These are phyloP conservation scores for Cryomyces minteri DNA, from an alignment of 495 filamentous ascomycete genomes.

Conservation along the genomic window DNA sequence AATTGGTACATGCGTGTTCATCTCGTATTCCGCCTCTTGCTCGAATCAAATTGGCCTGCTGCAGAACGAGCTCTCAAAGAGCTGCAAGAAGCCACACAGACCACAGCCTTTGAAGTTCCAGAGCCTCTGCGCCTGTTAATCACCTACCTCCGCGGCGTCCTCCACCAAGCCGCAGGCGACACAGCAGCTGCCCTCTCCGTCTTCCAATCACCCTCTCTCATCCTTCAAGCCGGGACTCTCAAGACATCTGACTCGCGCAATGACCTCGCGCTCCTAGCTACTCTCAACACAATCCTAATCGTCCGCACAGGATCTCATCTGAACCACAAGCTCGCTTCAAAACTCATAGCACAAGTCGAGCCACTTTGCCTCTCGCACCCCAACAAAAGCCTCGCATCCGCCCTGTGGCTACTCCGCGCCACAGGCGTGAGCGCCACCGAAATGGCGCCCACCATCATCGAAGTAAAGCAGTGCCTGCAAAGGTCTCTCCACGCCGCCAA, in stretches of 20 bases:
- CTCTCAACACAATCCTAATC: slow-evolving; percentile 70
- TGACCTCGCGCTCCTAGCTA: slow-evolving; percentile 58
- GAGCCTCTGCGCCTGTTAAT: slow-evolving; percentile 26
- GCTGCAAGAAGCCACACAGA: slow-evolving; percentile 17
- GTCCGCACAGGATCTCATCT: slow-evolving; percentile 43
- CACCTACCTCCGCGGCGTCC: slow-evolving; percentile 54
- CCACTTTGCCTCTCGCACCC: slow-evolving; percentile 46
- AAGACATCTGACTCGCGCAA: slow-evolving; percentile 30
- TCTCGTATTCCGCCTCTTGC: slow-evolving; percentile 38
- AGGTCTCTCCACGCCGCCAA: slow-evolving; percentile 40
- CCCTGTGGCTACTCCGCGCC: slow-evolving; percentile 58
- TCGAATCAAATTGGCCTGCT: slow-evolving; percentile 42
- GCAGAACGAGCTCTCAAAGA: slow-evolving; percentile 28
- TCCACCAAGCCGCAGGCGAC: slow-evolving; percentile 62
- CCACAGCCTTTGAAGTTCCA: slow-evolving; percentile 24
- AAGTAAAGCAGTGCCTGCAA: slow-evolving; percentile 62
- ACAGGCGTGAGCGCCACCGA: slow-evolving; percentile 25
- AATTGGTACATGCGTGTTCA: slow-evolving; percentile 39
- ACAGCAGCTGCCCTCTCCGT: slow-evolving; percentile 42
- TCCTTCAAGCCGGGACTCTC: slow-evolving; percentile 25
- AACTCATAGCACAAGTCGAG: slow-evolving; percentile 44
- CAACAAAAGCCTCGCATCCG: slow-evolving; percentile 56
- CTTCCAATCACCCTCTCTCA: slow-evolving; percentile 42
- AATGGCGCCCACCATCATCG: slow-evolving; percentile 32
- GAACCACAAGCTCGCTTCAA: slow-evolving; percentile 25